Percentiles rank a stretch among this genome's conserved stretches.
Conservation (phyloP, 345 rosid species). For the Triadica sebifera region DNA sequence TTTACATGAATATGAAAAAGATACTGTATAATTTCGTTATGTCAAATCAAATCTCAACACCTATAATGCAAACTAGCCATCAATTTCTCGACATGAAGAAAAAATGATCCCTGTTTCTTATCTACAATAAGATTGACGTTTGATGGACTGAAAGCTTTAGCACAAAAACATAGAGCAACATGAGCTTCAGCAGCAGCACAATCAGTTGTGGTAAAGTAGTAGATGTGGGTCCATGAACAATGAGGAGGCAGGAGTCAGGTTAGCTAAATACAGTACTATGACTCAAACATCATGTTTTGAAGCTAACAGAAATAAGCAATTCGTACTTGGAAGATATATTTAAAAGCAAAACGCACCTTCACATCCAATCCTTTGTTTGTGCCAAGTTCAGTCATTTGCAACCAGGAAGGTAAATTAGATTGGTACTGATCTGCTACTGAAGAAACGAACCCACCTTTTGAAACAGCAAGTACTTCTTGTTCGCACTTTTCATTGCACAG, state of each 20-base stretch:
- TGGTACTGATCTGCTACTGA: conserved; percentile 61
- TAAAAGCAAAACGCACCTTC: conserved; percentile 47
- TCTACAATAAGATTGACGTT: background rate
- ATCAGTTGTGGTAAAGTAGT: too few relatives aligned
- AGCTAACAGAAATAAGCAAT: background rate
- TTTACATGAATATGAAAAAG: conserved; percentile 32
- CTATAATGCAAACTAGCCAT: background rate
- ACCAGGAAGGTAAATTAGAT: conserved; percentile 64
- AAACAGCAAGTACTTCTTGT: conserved; percentile 36
- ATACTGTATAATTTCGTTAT: background rate
- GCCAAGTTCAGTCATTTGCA: conserved; percentile 56
- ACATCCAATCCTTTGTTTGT: conserved; percentile 33
- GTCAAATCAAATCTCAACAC: background rate
- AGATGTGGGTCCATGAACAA: too few relatives aligned
- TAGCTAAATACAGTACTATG: too few relatives aligned
- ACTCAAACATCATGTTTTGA: too few relatives aligned
- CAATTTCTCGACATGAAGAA: background rate
- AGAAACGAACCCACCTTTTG: conserved; percentile 40
- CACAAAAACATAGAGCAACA: too few relatives aligned
- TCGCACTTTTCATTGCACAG: conserved; percentile 44
- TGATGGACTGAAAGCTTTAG: too few relatives aligned
- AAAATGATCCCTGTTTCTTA: background rate
- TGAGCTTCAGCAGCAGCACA: too few relatives aligned
- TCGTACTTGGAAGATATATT: conserved; percentile 6
- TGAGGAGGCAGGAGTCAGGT: too few relatives aligned